phyloP scores from a whole-genome alignment of 2,329 filamentous ascomycete species.

The Arthroderma uncinatum region DNA sequence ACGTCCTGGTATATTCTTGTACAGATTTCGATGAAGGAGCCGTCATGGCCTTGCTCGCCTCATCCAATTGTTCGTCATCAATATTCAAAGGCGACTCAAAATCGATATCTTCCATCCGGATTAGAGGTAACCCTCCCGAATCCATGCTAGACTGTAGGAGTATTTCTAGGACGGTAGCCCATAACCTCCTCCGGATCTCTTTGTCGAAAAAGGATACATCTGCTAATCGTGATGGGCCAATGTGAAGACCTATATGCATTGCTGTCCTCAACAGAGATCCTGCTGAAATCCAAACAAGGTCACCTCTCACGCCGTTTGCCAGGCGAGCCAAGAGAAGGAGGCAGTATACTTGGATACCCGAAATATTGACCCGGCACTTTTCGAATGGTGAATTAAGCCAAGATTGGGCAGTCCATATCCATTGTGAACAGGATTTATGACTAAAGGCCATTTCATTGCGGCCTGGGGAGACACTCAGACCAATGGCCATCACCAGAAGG shows the following conservation, averaged over 20 bases:
- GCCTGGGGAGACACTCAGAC: slow-evolving; percentile 38
- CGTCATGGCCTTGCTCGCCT: slow-evolving; percentile 14
- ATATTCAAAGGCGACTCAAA: slow-evolving; percentile 29
- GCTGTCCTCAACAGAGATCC: slow-evolving; percentile 33
- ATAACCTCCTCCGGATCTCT: slow-evolving; percentile 36
- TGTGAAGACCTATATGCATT: slow-evolving; percentile 34
- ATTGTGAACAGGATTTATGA: slow-evolving; percentile 34
- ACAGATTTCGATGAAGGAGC: slow-evolving; percentile 20
- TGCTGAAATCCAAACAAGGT: slow-evolving; percentile 27
- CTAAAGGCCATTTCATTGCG: slow-evolving; percentile 21
- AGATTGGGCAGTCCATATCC: slow-evolving; percentile 27
- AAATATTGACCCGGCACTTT: slow-evolving; percentile 22
- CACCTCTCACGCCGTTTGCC: slow-evolving; percentile 22
- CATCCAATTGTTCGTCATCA: slow-evolving; percentile 24
- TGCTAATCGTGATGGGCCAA: slow-evolving; percentile 25
- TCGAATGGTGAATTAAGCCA: slow-evolving; percentile 25
- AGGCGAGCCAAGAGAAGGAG: slow-evolving; percentile 29
- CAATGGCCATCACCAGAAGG: slow-evolving; percentile 29
- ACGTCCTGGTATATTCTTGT: slow-evolving; percentile 38
- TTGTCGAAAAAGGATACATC: slow-evolving; percentile 25
- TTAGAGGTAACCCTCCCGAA: slow-evolving; percentile 24
- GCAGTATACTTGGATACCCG: slow-evolving; percentile 25
- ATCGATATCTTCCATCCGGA: slow-evolving; percentile 29
- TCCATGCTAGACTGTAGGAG: slow-evolving; percentile 30
- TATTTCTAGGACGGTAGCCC: slow-evolving; percentile 35